A percentile compares a stretch with the other conserved stretches of the same genome.
These are phyloP conservation scores for Alliaria petiolata DNA, from an alignment of 345 rosid genomes.

Conservation along the genomic window DNA sequence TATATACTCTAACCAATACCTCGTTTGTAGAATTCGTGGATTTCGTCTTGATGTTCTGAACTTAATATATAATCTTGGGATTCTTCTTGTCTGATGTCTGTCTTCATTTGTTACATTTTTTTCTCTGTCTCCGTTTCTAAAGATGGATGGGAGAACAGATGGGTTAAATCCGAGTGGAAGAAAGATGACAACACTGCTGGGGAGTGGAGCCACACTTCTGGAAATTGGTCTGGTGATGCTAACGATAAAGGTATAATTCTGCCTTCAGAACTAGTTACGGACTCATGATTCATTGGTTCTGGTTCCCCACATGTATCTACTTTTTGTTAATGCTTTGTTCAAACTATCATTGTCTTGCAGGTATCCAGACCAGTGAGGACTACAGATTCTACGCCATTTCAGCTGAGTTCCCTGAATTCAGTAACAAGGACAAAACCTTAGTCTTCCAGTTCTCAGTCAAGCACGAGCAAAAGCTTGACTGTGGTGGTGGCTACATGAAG, in stretches of 20 bases:
- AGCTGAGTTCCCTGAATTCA: conserved; percentile 86
- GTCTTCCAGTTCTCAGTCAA: conserved; percentile 97
- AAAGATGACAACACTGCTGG: conserved; percentile 84
- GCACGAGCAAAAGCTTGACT: conserved; percentile 99
- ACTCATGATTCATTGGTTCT: neutral
- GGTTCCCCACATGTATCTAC: neutral
- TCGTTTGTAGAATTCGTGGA: too few species aligned
- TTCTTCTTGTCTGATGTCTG: neutral
- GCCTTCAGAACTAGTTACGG: neutral
- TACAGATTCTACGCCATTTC: conserved; percentile 97
- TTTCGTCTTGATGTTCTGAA: neutral
- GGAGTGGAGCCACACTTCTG: conserved; percentile 89
- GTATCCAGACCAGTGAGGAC: conserved; percentile 98
- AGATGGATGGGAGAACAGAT: conserved; percentile 96
- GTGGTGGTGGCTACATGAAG: conserved; percentile 99
- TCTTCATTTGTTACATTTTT: neutral
- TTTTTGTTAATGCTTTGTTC: neutral
- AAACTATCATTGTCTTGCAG: conserved; percentile 30
- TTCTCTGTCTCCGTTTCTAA: neutral
- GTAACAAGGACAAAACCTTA: conserved; percentile 83
- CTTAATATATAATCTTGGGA: neutral
- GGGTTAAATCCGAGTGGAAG: conserved; percentile 96
- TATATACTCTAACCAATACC: too few species aligned
- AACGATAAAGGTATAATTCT: conserved; percentile 69
- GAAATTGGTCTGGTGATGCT: conserved; percentile 88